Evolutionary conservation across 2,329 filamentous ascomycete species (phyloP), one percentile per base, ranked within the genome.

Genomic region (Pseudogymnoascus sp.): DNA sequence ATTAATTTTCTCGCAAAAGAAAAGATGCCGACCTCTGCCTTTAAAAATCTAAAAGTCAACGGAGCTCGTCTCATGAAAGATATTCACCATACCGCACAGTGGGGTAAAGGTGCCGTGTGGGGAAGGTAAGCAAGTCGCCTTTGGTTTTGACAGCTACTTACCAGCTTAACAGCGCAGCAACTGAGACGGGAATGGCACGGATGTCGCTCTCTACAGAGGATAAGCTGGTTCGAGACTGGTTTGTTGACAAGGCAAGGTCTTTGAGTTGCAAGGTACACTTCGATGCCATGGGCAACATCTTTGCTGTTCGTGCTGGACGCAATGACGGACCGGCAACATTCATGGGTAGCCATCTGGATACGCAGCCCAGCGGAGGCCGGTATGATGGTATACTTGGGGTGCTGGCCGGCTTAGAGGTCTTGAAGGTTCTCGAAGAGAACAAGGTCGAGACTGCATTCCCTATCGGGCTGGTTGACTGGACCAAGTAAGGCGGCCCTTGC

Each of bases 331-430:
- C 84, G 8, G 82, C 88, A 1, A 89, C 87, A 1, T 90, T 85
- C 66, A 87, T 85, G 28, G 89, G 89, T 1, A 88, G 85, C 6
- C 89, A 92, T 72, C 72, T 88, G 2, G 86, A 88, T 69, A 87
- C 85, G 0, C 82, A 87, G 69, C 84, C 84, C 1, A 76, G 75
- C 0, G 88, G 87, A 1, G 88, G 87, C 0, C 76, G 88, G 26
- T 91, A 92, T 65, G 89, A 92, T 70, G 90, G 90, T 0, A 91
- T 93, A 33, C 75, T 95, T 0, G 90, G 90, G 7, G 82, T 95
- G 4, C 80, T 84, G 23, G 85, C 89, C 0, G 90, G 86, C 0
- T 78, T 95, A 0, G 90, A 95, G 75, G 86, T 89, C 73, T 76
- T 95, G 13, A 83, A 80, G 65, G 81, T 85, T 0, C 77, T 96